Evolutionary conservation across 2,329 filamentous ascomycete genomes (phyloP), one percentile per base, ranked within the genome.

Genomic region (Grosmannia serpens): DNA sequence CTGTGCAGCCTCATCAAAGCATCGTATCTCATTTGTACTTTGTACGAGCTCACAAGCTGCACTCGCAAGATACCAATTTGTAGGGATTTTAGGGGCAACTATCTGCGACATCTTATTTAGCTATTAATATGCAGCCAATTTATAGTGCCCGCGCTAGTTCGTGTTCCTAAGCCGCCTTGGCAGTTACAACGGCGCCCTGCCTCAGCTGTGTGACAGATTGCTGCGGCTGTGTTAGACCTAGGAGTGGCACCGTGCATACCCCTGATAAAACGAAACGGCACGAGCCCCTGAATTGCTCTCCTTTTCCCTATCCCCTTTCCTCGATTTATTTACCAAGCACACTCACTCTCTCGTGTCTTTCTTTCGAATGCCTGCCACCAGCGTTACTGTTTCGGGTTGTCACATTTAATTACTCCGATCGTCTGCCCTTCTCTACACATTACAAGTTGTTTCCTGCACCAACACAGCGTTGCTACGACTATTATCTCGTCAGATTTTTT

Each of bases 201-300:
- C 24, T 58, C 56, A 58, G 56, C 29, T 58, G 4, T 58, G 56
- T 53, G 31, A 35, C 56, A 54, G 44, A 58, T n/a, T 35, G 51
- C 51, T 35, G 51, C 51, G 56, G 56, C 50, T 54, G 51, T 47
- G 29, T n/a, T 53, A 24, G 29, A 29, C 29, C n/a, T 20, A 53
- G 1, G 24, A 27, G 33, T 29, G 33, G 35, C 22, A 9, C 52
- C 35, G 22, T 54, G 52, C 52, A 54, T 31, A 41, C 53, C 53
- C 53, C 35, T 46, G 24, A 46, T 47, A 17, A 55, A 33, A 55
- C 38, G 47, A 41, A 38, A 24, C 33, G 47, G 26, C 26, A 29
- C 26, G 15, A 55, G 26, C 53, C 53, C 53, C 53, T 55, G 53
- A 55, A 31, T 5, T 24, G 8, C 31, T 53, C 55, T 59, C 50